phyloP scores from a whole-genome alignment of 1,284 basidiomycete species.

The Anthracocystis setariae region DNA sequence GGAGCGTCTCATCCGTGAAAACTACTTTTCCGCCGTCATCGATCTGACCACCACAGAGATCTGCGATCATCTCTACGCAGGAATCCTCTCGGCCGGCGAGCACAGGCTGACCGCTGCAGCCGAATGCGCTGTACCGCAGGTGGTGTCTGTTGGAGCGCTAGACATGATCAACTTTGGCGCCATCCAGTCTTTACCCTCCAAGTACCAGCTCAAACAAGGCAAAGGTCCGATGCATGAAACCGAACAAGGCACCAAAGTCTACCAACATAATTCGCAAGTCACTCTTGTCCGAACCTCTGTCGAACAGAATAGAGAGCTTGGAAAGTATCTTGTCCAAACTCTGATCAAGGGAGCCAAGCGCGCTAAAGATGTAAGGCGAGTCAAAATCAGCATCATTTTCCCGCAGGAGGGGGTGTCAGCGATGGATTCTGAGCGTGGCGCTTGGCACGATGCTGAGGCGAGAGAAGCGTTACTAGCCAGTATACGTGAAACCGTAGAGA shows the following conservation, averaged over 20 bases:
- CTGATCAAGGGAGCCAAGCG: constrained; percentile 12
- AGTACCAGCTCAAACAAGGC: constrained; percentile 1
- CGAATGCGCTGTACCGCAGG: constrained; percentile 16
- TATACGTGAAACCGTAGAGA: constrained; percentile 2
- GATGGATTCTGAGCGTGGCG: constrained; percentile 26
- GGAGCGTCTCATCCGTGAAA: constrained; percentile 37
- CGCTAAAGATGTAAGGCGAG: neutral
- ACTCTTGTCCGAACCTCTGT: constrained; percentile 30
- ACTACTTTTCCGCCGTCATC: constrained; percentile 36
- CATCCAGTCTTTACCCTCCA: constrained; percentile 20
- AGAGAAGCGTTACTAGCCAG: constrained; percentile 14
- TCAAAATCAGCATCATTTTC: constrained; percentile 16
- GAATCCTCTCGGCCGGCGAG: constrained; percentile 36
- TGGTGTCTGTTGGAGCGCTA: constrained; percentile 40
- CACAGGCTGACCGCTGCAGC: constrained; percentile 39
- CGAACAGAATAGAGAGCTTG: constrained; percentile 23
- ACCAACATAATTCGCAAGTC: constrained; percentile 39
- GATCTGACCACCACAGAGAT: constrained; percentile 48
- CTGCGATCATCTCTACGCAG: constrained; percentile 35
- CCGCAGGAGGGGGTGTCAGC: constrained; percentile 24
- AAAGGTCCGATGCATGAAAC: constrained; percentile 27
- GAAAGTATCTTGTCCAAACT: constrained; percentile 12
- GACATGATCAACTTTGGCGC: constrained; percentile 53
- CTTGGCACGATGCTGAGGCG: constrained; percentile 25
- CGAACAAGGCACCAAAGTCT: constrained; percentile 20